Evolutionary conservation across 805 yeast genomes (phyloP), one percentile per base, ranked within the genome.

Genomic region (Ogataea zsoltii): DNA sequence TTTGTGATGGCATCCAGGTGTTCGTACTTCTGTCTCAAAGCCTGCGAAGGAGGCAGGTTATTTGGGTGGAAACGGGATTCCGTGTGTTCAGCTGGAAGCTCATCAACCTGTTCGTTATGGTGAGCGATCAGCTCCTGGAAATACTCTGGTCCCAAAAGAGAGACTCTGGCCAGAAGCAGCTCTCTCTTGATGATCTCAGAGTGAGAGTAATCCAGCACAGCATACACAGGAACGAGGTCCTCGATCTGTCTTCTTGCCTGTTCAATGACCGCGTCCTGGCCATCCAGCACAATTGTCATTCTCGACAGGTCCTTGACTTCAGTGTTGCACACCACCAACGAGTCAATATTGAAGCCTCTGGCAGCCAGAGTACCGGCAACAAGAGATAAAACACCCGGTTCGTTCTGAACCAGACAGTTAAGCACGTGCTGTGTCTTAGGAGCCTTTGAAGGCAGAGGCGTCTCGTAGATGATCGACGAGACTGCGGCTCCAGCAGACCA

Each of bases 401-500:
- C 99, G 68, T 94, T 92, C 71, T 94, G 98, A 14, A 94, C 99
- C 63, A 94, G 77, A 72, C 99, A 94, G 77, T 92, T 94, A 65
- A 94, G 76, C 36, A 94, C 95, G 60, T 94, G 99, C 61, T 87
- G 87, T 55, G 85, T 83, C 56, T 77, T 74, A 33, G 90, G 88
- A 4, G 79, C 76, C 39, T 58, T 70, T 2, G 81, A 72, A 31
- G 84, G 80, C 18, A 71, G 63, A 79, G 99, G 79, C 2, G 96
- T 88, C 66, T 94, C 98, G 70, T 91, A 92, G 53, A 94, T 74
- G 56, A 94, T 94, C 11, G 97, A 89, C 11, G 96, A 86, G 34
- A 94, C 97, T 6, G 98, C 99, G 36, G 96, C 87, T 55, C 88
- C 86, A n/a, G 96, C 95, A 31, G 94, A 85, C 96, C 97, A 89